These are phyloP conservation scores for Meyerozyma athensensis DNA, from an alignment of 1,139 yeast species.

Conservation along the genomic window DNA sequence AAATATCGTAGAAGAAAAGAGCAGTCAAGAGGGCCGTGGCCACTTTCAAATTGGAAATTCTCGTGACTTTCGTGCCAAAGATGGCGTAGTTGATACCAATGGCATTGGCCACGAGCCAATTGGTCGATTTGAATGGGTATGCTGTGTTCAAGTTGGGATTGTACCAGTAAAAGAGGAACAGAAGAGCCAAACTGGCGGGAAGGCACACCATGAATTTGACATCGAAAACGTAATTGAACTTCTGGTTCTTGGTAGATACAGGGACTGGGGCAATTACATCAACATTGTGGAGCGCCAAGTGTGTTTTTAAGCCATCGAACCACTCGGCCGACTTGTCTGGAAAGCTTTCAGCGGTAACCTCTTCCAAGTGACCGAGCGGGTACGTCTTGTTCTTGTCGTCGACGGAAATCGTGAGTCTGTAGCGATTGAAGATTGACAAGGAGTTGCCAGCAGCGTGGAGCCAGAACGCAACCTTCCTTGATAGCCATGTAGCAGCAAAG, in stretches of 20 bases:
- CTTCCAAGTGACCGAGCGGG: constrained; percentile 22
- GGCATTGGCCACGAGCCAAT: constrained; percentile 30
- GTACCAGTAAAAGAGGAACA: constrained; percentile 17
- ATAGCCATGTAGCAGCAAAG: constrained; percentile 15
- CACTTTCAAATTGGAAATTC: constrained; percentile 36
- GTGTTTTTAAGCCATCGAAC: constrained; percentile 12
- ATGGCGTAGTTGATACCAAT: constrained; percentile 33
- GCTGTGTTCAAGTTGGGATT: constrained; percentile 17
- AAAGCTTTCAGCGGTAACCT: neutral
- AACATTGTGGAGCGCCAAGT: constrained; percentile 15
- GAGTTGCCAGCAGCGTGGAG: constrained; percentile 15
- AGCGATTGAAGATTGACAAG: constrained; percentile 17
- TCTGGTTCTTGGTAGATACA: constrained; percentile 23
- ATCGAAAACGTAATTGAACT: constrained; percentile 29
- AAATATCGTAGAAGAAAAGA: constrained; percentile 58
- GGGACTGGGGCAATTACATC: constrained; percentile 14
- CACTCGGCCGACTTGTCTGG: constrained; percentile 6
- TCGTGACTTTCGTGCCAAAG: constrained; percentile 26
- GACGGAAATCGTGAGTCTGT: constrained; percentile 22
- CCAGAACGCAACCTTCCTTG: constrained; percentile 16
- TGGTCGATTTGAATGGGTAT: constrained; percentile 12
- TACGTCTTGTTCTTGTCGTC: constrained; percentile 19
- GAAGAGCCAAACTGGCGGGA: constrained; percentile 16
- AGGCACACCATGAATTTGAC: constrained; percentile 23
- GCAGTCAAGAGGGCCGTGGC: constrained; percentile 43